A percentile compares a stretch with the other conserved stretches of the same genome.
phyloP scores from a whole-genome alignment of 352 stramenopile genomes.

The Pythium phragmiticola region DNA sequence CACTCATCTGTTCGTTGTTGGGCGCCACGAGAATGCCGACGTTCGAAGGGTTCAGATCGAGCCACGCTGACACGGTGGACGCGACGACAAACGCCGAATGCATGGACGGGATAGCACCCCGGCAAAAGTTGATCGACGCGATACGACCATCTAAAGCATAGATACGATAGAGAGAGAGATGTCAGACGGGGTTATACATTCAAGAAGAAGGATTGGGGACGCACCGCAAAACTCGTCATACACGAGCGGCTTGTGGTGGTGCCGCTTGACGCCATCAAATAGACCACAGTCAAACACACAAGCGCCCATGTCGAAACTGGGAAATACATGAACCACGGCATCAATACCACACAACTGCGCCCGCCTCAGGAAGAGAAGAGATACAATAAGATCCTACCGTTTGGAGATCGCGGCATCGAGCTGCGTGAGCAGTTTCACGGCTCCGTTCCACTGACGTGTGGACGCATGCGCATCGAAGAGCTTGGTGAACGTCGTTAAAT shows the following conservation, averaged over 20 bases:
- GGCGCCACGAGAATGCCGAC: constrained; percentile 78
- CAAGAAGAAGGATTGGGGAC: background rate
- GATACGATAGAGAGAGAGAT: background rate
- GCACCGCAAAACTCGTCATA: constrained; percentile 87
- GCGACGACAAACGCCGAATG: constrained; percentile 82
- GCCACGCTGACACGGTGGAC: constrained; percentile 80
- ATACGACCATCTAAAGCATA: constrained; percentile 66
- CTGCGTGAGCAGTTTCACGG: constrained; percentile 71
- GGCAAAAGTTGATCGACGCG: constrained; percentile 76
- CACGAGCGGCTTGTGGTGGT: constrained; percentile 78
- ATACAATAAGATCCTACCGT: constrained; percentile 32
- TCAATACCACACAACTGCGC: background rate
- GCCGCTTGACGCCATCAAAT: constrained; percentile 79
- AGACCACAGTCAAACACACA: constrained; percentile 87
- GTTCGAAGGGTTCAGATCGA: constrained; percentile 73
- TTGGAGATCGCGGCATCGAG: constrained; percentile 64
- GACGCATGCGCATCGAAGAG: constrained; percentile 65
- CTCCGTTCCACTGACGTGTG: constrained; percentile 63
- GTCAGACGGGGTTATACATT: background rate
- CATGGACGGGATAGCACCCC: constrained; percentile 74
- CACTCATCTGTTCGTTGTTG: constrained; percentile 87
- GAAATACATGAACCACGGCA: background rate
- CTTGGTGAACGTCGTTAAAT: constrained; percentile 76
- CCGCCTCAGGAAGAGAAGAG: no score
- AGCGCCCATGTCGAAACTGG: constrained; percentile 72